A percentile compares a stretch with the other conserved stretches of the same genome.
Evolutionary conservation across 2,329 filamentous ascomycete species (phyloP).

Genomic region (Verticillium dahliae): DNA sequence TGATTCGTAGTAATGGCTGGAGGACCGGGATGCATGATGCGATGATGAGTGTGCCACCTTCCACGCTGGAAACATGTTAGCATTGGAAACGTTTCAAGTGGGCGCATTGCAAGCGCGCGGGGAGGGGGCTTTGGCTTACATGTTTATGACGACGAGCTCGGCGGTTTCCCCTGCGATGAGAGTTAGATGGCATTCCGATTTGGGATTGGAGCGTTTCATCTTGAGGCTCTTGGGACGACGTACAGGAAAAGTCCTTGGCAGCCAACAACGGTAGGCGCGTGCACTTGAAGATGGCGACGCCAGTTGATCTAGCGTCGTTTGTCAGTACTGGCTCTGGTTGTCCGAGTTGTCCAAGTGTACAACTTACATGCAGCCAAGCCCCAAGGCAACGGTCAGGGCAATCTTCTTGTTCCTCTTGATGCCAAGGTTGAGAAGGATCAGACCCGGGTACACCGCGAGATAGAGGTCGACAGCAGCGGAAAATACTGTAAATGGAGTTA

Average conservation of each 20-base stretch:
- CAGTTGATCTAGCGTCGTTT: slow-evolving; percentile 10
- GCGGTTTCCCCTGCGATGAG: slow-evolving; percentile 24
- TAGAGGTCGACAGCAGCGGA: slow-evolving; percentile 33
- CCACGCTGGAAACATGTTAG: slow-evolving; percentile 15
- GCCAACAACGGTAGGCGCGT: slow-evolving; percentile 23
- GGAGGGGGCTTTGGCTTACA: slow-evolving; percentile 18
- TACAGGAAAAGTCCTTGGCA: slow-evolving; percentile 17
- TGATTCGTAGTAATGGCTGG: slow-evolving; percentile 17
- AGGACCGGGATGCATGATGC: slow-evolving; percentile 27
- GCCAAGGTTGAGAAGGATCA: slow-evolving; percentile 27
- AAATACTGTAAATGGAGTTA: slow-evolving; percentile 13
- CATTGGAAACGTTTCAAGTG: background rate
- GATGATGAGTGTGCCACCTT: slow-evolving; percentile 26
- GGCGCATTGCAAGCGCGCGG: background rate
- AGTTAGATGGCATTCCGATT: background rate
- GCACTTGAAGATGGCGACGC: slow-evolving; percentile 25
- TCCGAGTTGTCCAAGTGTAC: background rate
- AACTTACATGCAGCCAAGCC: slow-evolving; percentile 29
- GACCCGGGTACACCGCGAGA: slow-evolving; percentile 31
- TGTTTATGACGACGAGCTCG: slow-evolving; percentile 38
- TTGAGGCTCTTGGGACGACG: background rate
- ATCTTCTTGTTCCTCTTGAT: slow-evolving; percentile 33
- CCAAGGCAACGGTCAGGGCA: slow-evolving; percentile 27
- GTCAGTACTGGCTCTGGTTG: background rate
- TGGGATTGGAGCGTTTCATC: background rate